Evolutionary conservation across 441 rosid species (phyloP).

Genomic region (Adansonia madagascariensis): DNA sequence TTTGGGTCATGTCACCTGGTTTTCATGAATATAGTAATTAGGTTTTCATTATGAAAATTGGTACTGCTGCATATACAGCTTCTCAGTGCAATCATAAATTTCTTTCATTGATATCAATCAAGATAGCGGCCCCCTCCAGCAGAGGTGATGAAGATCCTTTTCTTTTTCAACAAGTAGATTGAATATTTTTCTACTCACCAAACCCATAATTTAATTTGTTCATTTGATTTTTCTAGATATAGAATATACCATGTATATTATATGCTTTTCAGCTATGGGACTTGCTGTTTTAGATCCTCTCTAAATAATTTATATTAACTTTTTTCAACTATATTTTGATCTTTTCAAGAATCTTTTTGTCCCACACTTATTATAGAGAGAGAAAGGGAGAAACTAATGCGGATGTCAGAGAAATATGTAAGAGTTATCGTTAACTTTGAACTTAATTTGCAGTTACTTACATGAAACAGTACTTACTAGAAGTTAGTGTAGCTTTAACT

Average conservation of each 20-base stretch:
- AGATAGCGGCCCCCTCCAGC: background rate
- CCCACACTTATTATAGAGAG: background rate
- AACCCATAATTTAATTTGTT: too few species aligned
- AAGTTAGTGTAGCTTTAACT: too few species aligned
- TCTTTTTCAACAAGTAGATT: background rate
- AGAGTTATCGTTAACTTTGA: too few species aligned
- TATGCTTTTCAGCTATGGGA: too few species aligned
- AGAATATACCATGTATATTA: too few species aligned
- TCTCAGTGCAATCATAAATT: too few species aligned
- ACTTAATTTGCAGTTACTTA: too few species aligned
- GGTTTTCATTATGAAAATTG: background rate
- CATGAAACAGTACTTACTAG: too few species aligned
- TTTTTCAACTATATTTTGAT: background rate
- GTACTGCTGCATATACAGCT: too few species aligned
- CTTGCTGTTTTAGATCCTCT: background rate
- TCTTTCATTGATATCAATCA: too few species aligned
- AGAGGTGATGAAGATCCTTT: background rate
- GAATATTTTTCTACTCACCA: background rate
- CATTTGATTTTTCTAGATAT: background rate
- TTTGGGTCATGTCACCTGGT: conserved; percentile 13
- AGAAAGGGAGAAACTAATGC: background rate
- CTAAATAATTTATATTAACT: background rate
- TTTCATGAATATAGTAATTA: background rate
- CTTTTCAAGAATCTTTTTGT: background rate
- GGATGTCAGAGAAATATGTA: background rate